Conservation (phyloP, 2,329 filamentous ascomycete genomes). For the Xylaria polymorpha region DNA sequence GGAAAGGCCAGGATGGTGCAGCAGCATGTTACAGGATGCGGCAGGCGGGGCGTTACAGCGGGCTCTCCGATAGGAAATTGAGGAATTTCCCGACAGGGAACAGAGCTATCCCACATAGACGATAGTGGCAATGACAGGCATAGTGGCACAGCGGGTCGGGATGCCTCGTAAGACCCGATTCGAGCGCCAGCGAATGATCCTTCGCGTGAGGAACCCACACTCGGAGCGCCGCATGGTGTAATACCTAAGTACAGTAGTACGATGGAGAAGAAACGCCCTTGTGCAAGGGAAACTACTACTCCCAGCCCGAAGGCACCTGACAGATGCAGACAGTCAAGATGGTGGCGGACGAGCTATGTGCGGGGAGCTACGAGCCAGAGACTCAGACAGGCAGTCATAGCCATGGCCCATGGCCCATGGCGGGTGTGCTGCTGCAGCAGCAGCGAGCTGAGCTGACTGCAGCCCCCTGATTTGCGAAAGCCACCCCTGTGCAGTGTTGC, state of each 20-base stretch:
- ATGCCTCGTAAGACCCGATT: slow-evolving; percentile 14
- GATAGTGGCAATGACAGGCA: no score
- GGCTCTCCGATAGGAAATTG: slow-evolving; percentile 35
- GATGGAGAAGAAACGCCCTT: background rate
- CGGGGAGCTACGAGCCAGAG: slow-evolving; percentile 2
- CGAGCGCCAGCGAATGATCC: background rate
- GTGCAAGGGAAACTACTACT: slow-evolving; percentile 5
- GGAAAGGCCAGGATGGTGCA: slow-evolving; percentile 22
- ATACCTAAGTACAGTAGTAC: background rate
- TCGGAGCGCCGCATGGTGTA: slow-evolving; percentile 3
- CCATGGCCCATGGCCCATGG: no score
- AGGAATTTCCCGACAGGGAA: slow-evolving; percentile 26
- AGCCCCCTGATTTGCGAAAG: slow-evolving; percentile 17
- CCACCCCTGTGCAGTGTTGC: slow-evolving; percentile 17
- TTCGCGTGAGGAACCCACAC: background rate
- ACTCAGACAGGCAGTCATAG: background rate
- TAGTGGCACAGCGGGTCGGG: slow-evolving; percentile 9
- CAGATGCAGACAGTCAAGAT: background rate
- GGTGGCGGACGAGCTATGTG: background rate
- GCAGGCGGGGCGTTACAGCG: slow-evolving; percentile 30
- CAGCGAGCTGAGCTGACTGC: background rate
- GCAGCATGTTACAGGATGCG: slow-evolving; percentile 17
- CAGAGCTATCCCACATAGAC: slow-evolving; percentile 1
- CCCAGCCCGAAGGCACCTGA: background rate
- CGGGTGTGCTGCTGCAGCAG: background rate